Evolutionary conservation across 2,329 filamentous ascomycete genomes (phyloP).

Genomic region (Fusarium denticulatum): DNA sequence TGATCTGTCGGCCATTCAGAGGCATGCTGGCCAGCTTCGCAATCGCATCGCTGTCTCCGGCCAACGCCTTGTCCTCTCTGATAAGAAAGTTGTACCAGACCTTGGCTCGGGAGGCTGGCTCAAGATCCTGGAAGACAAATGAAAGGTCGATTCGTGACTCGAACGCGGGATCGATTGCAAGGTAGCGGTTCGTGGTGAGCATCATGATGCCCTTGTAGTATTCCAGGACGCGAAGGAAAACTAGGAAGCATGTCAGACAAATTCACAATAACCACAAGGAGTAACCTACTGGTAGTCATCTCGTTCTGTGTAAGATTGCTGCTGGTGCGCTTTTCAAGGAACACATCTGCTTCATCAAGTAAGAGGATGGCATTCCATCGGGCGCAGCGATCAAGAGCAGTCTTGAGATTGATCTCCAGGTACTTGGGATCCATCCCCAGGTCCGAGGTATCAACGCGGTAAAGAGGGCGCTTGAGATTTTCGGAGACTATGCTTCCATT

Average conservation of each 20-base stretch:
- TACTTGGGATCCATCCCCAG: background rate
- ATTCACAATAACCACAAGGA: too few species aligned
- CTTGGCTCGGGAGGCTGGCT: constrained; percentile 20
- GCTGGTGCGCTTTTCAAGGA: constrained; percentile 45
- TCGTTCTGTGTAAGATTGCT: constrained; percentile 39
- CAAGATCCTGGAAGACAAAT: constrained; percentile 47
- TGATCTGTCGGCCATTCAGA: constrained; percentile 35
- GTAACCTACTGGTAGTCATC: constrained; percentile 40
- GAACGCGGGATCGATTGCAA: constrained; percentile 54
- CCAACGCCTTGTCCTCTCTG: background rate
- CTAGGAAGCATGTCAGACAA: too few species aligned
- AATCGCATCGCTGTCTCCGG: background rate
- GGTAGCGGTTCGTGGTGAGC: constrained; percentile 55
- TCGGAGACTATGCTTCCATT: constrained; percentile 26
- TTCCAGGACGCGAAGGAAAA: constrained; percentile 45
- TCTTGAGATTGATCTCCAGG: constrained; percentile 5
- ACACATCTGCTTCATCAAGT: constrained; percentile 53
- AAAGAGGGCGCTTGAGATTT: constrained; percentile 9
- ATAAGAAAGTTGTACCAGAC: constrained; percentile 37
- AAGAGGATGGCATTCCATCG: constrained; percentile 50
- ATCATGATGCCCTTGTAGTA: constrained; percentile 51
- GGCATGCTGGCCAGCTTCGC: background rate
- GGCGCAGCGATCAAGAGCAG: constrained; percentile 41
- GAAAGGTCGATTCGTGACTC: constrained; percentile 56
- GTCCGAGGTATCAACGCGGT: constrained; percentile 16